A percentile compares a stretch with the other conserved stretches of the same genome.
Conservation (phyloP, 495 filamentous ascomycete species). For the Talaromyces thailandensis region DNA sequence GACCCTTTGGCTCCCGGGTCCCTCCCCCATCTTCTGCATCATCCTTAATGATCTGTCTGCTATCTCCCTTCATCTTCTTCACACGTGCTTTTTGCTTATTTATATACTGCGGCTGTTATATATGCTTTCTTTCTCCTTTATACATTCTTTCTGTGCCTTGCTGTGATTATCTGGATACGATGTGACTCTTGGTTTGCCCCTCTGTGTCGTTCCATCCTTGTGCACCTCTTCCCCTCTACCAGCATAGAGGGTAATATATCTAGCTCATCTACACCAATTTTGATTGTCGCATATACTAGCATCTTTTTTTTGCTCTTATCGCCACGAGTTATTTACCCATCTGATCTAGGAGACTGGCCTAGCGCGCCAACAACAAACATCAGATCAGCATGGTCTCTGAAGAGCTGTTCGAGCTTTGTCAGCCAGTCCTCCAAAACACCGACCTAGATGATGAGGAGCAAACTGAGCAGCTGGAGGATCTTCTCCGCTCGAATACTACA, state of each 20-base stretch:
- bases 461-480: constrained; percentile 82
- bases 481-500: constrained; percentile 69
- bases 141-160: neutral
- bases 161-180: neutral
- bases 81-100: neutral
- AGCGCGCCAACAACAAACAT: neutral
- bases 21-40: neutral
- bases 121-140: neutral
- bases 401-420: constrained; percentile 81
- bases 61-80: neutral
- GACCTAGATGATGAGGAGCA: constrained; percentile 88
- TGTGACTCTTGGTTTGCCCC: neutral
- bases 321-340: neutral
- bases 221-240: constrained; percentile 5
- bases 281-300: neutral
- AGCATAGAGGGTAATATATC: neutral
- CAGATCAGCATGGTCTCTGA: constrained; percentile 70
- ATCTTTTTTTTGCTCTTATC: neutral
- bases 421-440: constrained; percentile 77
- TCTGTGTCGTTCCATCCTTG: neutral
- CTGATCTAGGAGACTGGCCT: neutral
- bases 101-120: neutral
- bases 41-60: neutral
- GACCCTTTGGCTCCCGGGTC: neutral
- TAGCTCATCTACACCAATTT: neutral